phyloP scores from a whole-genome alignment of 768 basidiomycete species.

The Suillus sp. region DNA sequence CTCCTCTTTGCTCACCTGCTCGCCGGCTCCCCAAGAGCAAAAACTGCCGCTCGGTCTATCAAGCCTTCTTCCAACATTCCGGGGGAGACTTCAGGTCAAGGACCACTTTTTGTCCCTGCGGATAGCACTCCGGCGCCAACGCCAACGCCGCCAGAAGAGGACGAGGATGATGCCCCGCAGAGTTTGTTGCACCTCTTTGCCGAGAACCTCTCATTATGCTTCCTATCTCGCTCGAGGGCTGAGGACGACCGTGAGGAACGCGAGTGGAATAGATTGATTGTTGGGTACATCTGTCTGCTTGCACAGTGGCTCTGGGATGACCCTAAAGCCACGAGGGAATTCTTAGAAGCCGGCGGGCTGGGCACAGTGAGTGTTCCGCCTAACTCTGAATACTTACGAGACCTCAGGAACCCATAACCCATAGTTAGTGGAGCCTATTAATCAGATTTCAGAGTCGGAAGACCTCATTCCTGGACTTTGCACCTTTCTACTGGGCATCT shows the following conservation, averaged over 20 bases:
- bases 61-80: constrained; percentile 47
- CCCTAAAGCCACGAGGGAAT: constrained; percentile 81
- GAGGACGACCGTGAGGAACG: constrained; percentile 68
- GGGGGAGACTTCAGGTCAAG: constrained; percentile 34
- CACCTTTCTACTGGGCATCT: constrained; percentile 87
- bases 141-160: constrained; percentile 37
- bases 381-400: neutral
- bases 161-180: constrained; percentile 67
- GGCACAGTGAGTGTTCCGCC: constrained; percentile 68
- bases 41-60: constrained; percentile 64
- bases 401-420: constrained; percentile 9
- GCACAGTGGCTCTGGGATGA: constrained; percentile 98
- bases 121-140: constrained; percentile 50
- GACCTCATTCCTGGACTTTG: constrained; percentile 87
- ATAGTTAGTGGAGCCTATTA: constrained; percentile 93
- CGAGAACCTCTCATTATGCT: constrained; percentile 87
- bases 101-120: constrained; percentile 76
- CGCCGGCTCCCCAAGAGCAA: constrained; percentile 63
- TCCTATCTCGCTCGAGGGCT: constrained; percentile 63
- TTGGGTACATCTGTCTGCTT: constrained; percentile 81
- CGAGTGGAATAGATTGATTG: constrained; percentile 90
- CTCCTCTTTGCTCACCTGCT: constrained; percentile 83
- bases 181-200: constrained; percentile 81
- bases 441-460: constrained; percentile 85
- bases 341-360: constrained; percentile 87